phyloP scores from a whole-genome alignment of 2,329 filamentous ascomycete species.

The Fusarium sp. region DNA sequence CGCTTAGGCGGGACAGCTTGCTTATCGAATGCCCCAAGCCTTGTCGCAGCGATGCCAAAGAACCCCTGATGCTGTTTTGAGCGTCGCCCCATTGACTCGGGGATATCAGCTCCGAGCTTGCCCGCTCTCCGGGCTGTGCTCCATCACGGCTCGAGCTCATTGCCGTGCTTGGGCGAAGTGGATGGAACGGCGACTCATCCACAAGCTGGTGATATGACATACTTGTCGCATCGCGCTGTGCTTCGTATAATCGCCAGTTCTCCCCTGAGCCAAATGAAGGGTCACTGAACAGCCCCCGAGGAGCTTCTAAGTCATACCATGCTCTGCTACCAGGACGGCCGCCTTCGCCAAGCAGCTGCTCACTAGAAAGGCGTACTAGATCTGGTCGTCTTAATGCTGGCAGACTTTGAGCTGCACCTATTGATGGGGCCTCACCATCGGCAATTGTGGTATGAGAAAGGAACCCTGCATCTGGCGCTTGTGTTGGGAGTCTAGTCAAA shows the following conservation, averaged over 20 bases:
- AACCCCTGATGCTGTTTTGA: slow-evolving; percentile 34
- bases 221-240: slow-evolving; percentile 43
- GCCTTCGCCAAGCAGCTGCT: slow-evolving; percentile 33
- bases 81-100: slow-evolving; percentile 44
- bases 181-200: slow-evolving; percentile 53
- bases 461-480: neutral
- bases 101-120: slow-evolving; percentile 36
- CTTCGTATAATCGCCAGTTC: slow-evolving; percentile 51
- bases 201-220: slow-evolving; percentile 50
- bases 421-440: neutral
- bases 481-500: slow-evolving; percentile 26
- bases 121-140: slow-evolving; percentile 35
- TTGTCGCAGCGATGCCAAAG: slow-evolving; percentile 32
- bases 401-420: slow-evolving; percentile 41
- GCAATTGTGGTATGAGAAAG: neutral
- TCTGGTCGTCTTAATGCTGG: slow-evolving; percentile 41
- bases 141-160: slow-evolving; percentile 34
- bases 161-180: slow-evolving; percentile 45
- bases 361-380: slow-evolving; percentile 38
- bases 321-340: slow-evolving; percentile 16
- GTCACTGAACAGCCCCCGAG: slow-evolving; percentile 42
- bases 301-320: slow-evolving; percentile 44
- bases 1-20: slow-evolving; percentile 22
- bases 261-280: slow-evolving; percentile 51
- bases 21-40: slow-evolving; percentile 20